Base-by-base conservation (phyloP, 208 protist genomes). In the Kentomonas sorsogonicus region DNA sequence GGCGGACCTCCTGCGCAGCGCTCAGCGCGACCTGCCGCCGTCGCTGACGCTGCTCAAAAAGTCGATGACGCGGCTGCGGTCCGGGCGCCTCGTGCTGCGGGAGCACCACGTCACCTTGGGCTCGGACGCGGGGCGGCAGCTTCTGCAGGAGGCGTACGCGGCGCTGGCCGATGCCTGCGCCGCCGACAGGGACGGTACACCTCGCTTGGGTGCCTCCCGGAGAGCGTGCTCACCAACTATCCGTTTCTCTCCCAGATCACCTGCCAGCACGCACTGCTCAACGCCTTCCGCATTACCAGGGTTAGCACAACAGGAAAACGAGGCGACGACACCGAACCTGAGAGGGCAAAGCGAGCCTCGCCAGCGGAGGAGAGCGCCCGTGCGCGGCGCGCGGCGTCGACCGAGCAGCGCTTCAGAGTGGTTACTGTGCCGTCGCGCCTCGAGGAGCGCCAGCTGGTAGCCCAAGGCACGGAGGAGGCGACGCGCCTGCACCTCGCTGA, bases 211-310 rank as follows among this genome's bases (percentile, higher is more conserved):
- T 13, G 31, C 9, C 33, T 15, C 33, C 11, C 56, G 0, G 76
- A 77, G 52, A 16, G 43, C 0, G 34, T 76, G 3, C 43, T 84
- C 10, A 18, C 44, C 3, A 33, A 15, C 7, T 82, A 74, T 45
- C 77, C 81, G 16, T 66, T 59, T 10, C 66, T 84, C 52, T 70
- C 64, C 16, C 31, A 63, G 22, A 50, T 81, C 41, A 59, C 55
- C 11, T 48, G 77, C 18, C 55, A 66, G 3, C 81, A 88, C 60
- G 13, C 43, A 1, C 63, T 88, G 34, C 23, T 88, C 33, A 59
- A 63, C 22, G 60, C 69, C 7, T 80, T 69, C 51, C 51, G 20
- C 20, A 31, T 79, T 25, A 11, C n/a, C 1, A n/a, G n/a, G n/a
- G n/a, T n/a, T n/a, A n/a, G n/a, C n/a, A n/a, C n/a, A n/a, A n/a